These are phyloP conservation scores for Sphenostylis stenocarpa DNA, from an alignment of 306 rosid species.

Conservation along the genomic window DNA sequence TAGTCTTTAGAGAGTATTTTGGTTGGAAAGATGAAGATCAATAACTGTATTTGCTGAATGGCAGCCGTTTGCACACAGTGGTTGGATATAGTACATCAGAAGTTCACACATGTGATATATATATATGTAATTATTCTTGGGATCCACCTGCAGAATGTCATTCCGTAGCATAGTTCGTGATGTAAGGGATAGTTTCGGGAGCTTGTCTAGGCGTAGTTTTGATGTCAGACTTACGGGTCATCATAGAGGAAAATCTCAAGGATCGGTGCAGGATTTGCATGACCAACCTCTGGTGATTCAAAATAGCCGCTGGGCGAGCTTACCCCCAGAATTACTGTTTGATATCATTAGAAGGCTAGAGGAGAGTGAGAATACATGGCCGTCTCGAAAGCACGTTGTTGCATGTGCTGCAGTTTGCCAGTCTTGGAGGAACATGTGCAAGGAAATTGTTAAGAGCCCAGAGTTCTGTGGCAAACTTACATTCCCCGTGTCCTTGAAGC, in stretches of 20 bases:
- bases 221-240: slow-evolving; percentile 72
- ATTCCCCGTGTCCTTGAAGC: slow-evolving; percentile 84
- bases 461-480: slow-evolving; percentile 86
- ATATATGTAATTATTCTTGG: slow-evolving; percentile 26
- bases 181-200: slow-evolving; percentile 84
- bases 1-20: background rate
- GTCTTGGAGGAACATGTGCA: slow-evolving; percentile 93
- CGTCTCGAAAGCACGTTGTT: slow-evolving; percentile 77
- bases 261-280: slow-evolving; percentile 69
- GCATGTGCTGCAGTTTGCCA: slow-evolving; percentile 87
- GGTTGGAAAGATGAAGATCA: background rate
- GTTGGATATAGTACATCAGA: slow-evolving; percentile 34
- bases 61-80: slow-evolving; percentile 43
- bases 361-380: slow-evolving; percentile 87
- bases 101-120: slow-evolving; percentile 24
- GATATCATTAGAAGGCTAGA: slow-evolving; percentile 83
- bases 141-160: slow-evolving; percentile 57
- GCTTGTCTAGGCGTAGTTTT: slow-evolving; percentile 81
- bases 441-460: slow-evolving; percentile 71
- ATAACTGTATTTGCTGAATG: background rate
- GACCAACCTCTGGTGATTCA: slow-evolving; percentile 67
- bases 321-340: slow-evolving; percentile 74
- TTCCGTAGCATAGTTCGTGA: slow-evolving; percentile 94
- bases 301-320: slow-evolving; percentile 79
- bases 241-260: slow-evolving; percentile 80